phyloP scores from a whole-genome alignment of 2,329 filamentous ascomycete species.

The Botryosphaeria dothidea region DNA sequence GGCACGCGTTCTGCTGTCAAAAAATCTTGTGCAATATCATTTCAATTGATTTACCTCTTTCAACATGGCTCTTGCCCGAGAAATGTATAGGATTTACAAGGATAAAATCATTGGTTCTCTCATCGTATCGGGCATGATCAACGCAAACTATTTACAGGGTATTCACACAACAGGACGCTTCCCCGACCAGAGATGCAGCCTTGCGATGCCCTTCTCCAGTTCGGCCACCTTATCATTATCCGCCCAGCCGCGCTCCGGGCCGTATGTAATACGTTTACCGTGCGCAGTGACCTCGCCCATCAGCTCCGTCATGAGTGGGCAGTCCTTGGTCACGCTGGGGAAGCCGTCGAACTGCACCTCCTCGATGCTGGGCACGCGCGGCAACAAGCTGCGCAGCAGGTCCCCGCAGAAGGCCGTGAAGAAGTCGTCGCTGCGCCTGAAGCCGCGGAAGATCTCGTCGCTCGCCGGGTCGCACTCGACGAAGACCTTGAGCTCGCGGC shows the following conservation, averaged over 20 bases:
- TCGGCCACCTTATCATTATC: constrained; percentile 46
- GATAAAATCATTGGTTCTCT: not conserved
- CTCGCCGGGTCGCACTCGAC: constrained; percentile 71
- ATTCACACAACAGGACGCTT: not conserved
- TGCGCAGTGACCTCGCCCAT: constrained; percentile 53
- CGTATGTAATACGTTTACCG: constrained; percentile 59
- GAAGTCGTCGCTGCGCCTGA: constrained; percentile 65
- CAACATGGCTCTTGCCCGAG: not conserved
- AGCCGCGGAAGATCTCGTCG: constrained; percentile 66
- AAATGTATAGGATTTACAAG: no score
- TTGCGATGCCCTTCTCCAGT: constrained; percentile 22
- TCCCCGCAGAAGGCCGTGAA: constrained; percentile 67
- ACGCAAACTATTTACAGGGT: not conserved
- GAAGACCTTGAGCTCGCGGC: constrained; percentile 65
- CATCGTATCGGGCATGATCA: not conserved
- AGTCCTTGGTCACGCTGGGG: constrained; percentile 63
- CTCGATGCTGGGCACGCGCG: constrained; percentile 57
- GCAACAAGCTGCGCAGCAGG: constrained; percentile 59
- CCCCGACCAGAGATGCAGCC: constrained; percentile 3
- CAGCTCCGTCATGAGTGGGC: constrained; percentile 65
- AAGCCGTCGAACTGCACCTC: constrained; percentile 71
- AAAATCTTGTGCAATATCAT: not conserved
- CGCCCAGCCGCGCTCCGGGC: constrained; percentile 66
- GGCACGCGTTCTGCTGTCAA: not conserved
- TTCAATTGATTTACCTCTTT: not conserved